Base-by-base conservation (phyloP, 163 green algal species). In the Chlamydomonas reinhardtii region DNA sequence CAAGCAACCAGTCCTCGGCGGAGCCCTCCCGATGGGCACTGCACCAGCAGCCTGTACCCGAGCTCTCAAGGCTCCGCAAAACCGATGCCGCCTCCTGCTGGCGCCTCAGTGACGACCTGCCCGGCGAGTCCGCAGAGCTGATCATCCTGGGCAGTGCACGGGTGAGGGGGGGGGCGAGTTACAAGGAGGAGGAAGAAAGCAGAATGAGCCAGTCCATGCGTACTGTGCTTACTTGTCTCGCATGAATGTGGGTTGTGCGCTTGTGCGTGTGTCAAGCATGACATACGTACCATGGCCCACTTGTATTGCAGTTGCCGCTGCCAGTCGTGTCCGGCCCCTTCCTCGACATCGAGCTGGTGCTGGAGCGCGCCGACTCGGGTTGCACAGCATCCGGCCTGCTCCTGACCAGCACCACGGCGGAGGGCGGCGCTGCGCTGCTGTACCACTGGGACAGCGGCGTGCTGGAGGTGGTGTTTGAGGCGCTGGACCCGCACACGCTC, bases 391-490 rank as follows among this genome's bases (percentile, higher is more conserved):
- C 70, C 2, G 68, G 95, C 89, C 22, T 98, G 56, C 85, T 98
- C 39, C 82, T 98, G 35, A 89, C 91, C 22, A 94, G 88, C 27
- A 80, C 94, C 39, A 90, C 91, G 4, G 91, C 90, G 4, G 94
- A 97, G 35, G 94, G 95, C 17, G 89, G 87, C 71, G 95, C 95
- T 3, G 95, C 95, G 1, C 85, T 98, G 43, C 85, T 98, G 25
- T 97, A 94, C 87, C 91, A 97, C 87, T 98, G 95, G 95, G 94
- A 95, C 39, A 89, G 70, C n/a, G 43, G 73, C 24, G 31, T 92
- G 64, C 69, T 94, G 34, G 90, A 94, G 85, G 93, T 94, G 31
- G 91, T 95, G 66, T 93, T 92, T 81, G 93, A 95, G 72, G 89
- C 89, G 0, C 73, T 95, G 31, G 91, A 96, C 84, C 93, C 94